These are phyloP conservation scores for Ziziphus jujuba DNA, from an alignment of 306 rosid species.

Conservation along the genomic window DNA sequence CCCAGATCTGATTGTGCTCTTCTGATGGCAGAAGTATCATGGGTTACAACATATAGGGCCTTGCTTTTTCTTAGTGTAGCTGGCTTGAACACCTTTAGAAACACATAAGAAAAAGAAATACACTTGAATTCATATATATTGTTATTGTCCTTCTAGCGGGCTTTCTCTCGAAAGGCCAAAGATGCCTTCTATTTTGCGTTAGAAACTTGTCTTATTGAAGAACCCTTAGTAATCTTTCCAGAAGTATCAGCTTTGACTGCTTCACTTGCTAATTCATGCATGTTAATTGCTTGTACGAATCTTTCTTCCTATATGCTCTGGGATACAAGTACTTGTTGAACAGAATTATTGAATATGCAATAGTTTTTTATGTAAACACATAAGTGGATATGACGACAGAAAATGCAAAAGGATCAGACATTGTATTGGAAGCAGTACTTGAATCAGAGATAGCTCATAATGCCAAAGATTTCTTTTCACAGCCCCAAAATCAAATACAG, in stretches of 20 bases:
- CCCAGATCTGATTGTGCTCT: too few relatives aligned
- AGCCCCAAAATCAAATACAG: slow-evolving; percentile 54
- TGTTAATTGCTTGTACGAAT: neutral
- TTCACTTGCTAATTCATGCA: neutral
- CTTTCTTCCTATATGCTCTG: neutral
- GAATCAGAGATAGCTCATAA: slow-evolving; percentile 88
- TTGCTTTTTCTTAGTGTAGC: too few relatives aligned
- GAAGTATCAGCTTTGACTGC: neutral
- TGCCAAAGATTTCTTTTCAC: slow-evolving; percentile 82
- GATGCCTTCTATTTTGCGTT: too few relatives aligned
- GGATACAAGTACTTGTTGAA: neutral
- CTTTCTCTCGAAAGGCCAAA: too few relatives aligned
- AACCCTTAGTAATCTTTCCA: neutral
- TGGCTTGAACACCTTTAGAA: too few relatives aligned
- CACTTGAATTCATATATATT: too few relatives aligned
- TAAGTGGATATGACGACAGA: slow-evolving; percentile 43
- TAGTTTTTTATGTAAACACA: neutral
- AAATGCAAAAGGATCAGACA: slow-evolving; percentile 62
- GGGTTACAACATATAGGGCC: too few relatives aligned
- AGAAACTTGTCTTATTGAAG: too few relatives aligned
- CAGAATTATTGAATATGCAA: neutral
- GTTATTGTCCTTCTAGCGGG: too few relatives aligned
- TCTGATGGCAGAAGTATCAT: too few relatives aligned
- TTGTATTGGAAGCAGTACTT: slow-evolving; percentile 74
- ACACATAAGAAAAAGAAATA: too few relatives aligned